Base-by-base conservation (phyloP, 495 filamentous ascomycete genomes). In the Clavariopsis aquatica region DNA sequence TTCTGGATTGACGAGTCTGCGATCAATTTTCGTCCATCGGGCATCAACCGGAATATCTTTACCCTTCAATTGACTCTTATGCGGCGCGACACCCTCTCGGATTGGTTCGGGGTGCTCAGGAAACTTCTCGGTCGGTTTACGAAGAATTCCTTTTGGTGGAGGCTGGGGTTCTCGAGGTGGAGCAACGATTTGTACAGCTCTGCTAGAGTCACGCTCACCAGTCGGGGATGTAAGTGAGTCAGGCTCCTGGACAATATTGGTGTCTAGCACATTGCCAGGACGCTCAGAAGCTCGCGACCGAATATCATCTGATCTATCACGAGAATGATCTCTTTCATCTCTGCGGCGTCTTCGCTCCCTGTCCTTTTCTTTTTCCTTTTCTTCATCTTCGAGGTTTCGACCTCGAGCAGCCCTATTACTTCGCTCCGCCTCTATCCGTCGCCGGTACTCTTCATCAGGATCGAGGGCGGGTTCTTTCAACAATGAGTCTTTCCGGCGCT, bases 1-100 rank as follows among this genome's bases (percentile, higher is more conserved):
- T 58, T 87, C 87, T 0, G 91, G 90, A 68, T 92, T 96, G 68
- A 96, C 91, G 56, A 93, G 80, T 55, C 86, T 83, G 27, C 91
- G 83, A 74, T 87, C 88, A 71, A 96, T 89, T 80, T 93, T 96
- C 41, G 91, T 96, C 91, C 91, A 96, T 47, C 90, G 82, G 3
- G 91, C 91, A 34, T 86, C 87, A 0, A 85, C 78, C 6, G 91
- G 91, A 57, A 93, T 89, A 23, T 86, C 85, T 64, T 86, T 79
- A 45, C 69, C 73, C 75, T 90, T 88, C 59, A 79, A 75, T 52
- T 89, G 86, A 55, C 92, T 90, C 75, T 93, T 94, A 71, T 92
- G 82, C 17, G 91, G 91, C 3, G 90, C 89, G 15, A 94, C 91
- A n/a, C 91, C 91, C 71, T 95, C 91, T 26, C 91, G 79, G n/a